Conservation (phyloP, 805 yeast species). For the Cyberlindnera amylophila region DNA sequence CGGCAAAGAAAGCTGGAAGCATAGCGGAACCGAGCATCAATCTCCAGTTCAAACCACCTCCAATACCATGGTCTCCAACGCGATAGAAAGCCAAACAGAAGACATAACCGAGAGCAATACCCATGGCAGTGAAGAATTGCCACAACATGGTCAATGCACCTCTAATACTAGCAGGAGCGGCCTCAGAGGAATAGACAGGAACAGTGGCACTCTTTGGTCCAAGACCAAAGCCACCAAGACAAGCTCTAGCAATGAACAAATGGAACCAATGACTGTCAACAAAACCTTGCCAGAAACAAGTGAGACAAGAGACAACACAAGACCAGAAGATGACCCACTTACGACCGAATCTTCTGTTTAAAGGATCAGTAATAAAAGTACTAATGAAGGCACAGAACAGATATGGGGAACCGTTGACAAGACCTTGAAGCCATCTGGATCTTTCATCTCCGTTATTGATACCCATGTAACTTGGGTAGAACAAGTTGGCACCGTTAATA, state of each 20-base stretch:
- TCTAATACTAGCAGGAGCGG: conserved; percentile 57
- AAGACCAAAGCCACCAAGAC: conserved; percentile 58
- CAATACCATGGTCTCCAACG: conserved; percentile 36
- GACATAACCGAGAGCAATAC: conserved; percentile 69
- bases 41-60: conserved; percentile 58
- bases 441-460: conserved; percentile 42
- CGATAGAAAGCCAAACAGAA: conserved; percentile 59
- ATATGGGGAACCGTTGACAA: conserved; percentile 69
- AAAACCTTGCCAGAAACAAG: conserved; percentile 71
- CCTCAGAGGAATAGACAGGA: conserved; percentile 67
- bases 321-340: conserved; percentile 64
- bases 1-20: conserved; percentile 60
- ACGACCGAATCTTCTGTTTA: conserved; percentile 56
- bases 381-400: conserved; percentile 56
- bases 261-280: conserved; percentile 57
- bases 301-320: conserved; percentile 53
- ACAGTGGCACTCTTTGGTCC: conserved; percentile 78
- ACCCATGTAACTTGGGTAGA: conserved; percentile 54
- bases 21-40: conserved; percentile 66
- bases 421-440: conserved; percentile 56
- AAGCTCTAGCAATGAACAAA: conserved; percentile 60
- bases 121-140: conserved; percentile 74
- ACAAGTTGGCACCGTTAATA: conserved; percentile 66
- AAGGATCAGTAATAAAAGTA: conserved; percentile 61
- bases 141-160: conserved; percentile 71